Conservation (phyloP, 768 basidiomycete genomes). For the Pholiota microspora region DNA sequence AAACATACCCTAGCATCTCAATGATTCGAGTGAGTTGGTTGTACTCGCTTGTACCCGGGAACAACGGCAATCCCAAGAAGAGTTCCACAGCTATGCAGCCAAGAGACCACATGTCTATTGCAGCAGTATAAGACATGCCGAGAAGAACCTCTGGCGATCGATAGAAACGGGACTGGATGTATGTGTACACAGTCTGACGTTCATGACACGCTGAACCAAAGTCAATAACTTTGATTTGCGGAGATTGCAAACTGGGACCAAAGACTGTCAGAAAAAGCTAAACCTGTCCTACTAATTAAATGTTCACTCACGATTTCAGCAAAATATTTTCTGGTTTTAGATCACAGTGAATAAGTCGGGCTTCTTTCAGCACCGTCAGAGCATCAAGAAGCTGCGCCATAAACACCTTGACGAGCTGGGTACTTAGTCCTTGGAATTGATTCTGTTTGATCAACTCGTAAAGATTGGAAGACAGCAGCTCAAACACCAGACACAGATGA, state of each 20-base stretch:
- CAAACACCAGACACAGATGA: slow-evolving; percentile 97
- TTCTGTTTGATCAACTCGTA: slow-evolving; percentile 99
- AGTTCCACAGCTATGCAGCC: slow-evolving; percentile 99
- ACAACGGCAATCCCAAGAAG: slow-evolving; percentile 92
- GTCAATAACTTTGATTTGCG: slow-evolving; percentile 98
- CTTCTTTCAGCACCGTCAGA: slow-evolving; percentile 89
- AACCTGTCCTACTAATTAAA: not conserved
- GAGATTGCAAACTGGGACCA: slow-evolving; percentile 91
- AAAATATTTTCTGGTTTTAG: slow-evolving; percentile 98
- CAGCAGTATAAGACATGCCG: slow-evolving; percentile 89
- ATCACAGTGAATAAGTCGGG: slow-evolving; percentile 96
- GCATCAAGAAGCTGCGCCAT: slow-evolving; percentile 95
- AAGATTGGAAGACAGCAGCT: slow-evolving; percentile 93
- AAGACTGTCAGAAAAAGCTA: no score
- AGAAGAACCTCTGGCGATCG: slow-evolving; percentile 96
- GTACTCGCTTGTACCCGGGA: slow-evolving; percentile 99
- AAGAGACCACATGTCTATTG: slow-evolving; percentile 99
- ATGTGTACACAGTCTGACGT: slow-evolving; percentile 99
- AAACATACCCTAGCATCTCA: slow-evolving; percentile 93
- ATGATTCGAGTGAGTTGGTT: slow-evolving; percentile 97
- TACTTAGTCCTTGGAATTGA: slow-evolving; percentile 95
- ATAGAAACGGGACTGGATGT: slow-evolving; percentile 99
- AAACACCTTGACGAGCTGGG: slow-evolving; percentile 97
- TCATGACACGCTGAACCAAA: slow-evolving; percentile 99
- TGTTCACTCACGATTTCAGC: slow-evolving; percentile 73